Base-by-base conservation (phyloP, 2,329 filamentous ascomycete genomes). In the Geosmithia putterillii region DNA sequence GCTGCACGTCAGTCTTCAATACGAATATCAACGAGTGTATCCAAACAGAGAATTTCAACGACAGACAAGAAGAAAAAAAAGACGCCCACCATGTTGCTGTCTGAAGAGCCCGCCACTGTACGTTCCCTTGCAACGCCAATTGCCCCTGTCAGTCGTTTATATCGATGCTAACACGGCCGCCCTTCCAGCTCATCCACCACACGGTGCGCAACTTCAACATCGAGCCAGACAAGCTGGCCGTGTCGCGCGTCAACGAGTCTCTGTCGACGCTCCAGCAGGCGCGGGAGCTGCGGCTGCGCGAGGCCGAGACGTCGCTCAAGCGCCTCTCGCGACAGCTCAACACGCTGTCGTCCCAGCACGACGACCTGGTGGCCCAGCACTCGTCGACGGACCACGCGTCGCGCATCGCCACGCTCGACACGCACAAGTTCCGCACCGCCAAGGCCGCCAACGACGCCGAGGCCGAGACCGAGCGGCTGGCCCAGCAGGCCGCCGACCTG, bases 131-230 rank as follows among this genome's bases (percentile, higher is more conserved):
- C 35, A 7, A 6, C n/a, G 18, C 15, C 7, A 18, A 18, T 20
- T 17, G 14, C 12, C 18, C 23, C n/a, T 43, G n/a, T n/a, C n/a
- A n/a, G n/a, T n/a, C n/a, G n/a, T n/a, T n/a, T n/a, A n/a, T n/a
- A n/a, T n/a, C n/a, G n/a, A 28, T n/a, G 15, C 39, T 47, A 34
- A 42, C 41, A 14, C 18, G 15, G 14, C 7, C 41, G n/a, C 25
- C 44, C 42, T 44, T 45, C 40, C 62, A 92, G 85, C 83, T 95
- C 57, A 94, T 98, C 66, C 76, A 82, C 58, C 84, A 94, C 67
- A 95, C 89, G 37, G 83, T 94, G 56, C 75, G 81, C 54, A 95
- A 95, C 72, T 98, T 98, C 79, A 92, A 94, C 69, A 94, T 90
- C 56, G 72, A 77, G 18, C 86, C 86, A 10, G 92, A 98, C 71